Evolutionary conservation across 495 filamentous ascomycete genomes (phyloP).

Genomic region (Lindgomyces ingoldianus): DNA sequence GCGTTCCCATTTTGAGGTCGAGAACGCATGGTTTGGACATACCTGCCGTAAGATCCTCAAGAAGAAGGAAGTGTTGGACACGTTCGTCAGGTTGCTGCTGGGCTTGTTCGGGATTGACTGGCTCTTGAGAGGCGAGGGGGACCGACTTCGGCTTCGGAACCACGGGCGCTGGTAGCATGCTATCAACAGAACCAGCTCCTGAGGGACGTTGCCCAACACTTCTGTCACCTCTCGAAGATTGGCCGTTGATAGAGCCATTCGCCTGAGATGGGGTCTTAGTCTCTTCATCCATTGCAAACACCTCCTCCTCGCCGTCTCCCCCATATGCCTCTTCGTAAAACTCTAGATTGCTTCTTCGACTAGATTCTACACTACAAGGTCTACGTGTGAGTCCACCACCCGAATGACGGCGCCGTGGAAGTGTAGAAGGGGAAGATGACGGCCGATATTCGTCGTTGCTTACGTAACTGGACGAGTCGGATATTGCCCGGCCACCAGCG

Average conservation of each 20-base stretch:
- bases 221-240: background rate
- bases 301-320: constrained; percentile 72
- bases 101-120: constrained; percentile 77
- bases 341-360: constrained; percentile 68
- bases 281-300: constrained; percentile 74
- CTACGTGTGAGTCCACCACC: constrained; percentile 73
- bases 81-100: constrained; percentile 68
- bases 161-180: constrained; percentile 38
- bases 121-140: constrained; percentile 36
- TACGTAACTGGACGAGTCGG: background rate
- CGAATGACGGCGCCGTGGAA: constrained; percentile 67
- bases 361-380: constrained; percentile 61
- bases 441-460: constrained; percentile 1
- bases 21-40: constrained; percentile 96
- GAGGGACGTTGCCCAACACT: background rate
- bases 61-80: constrained; percentile 86
- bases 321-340: constrained; percentile 88
- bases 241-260: background rate
- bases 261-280: constrained; percentile 10
- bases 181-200: constrained; percentile 13
- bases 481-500: background rate
- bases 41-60: constrained; percentile 96
- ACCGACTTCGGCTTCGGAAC: constrained; percentile 9
- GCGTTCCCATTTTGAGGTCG: constrained; percentile 98
- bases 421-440: constrained; percentile 9